Conservation (phyloP, 2,329 filamentous ascomycete genomes). For the Trichoderma pleuroti region DNA sequence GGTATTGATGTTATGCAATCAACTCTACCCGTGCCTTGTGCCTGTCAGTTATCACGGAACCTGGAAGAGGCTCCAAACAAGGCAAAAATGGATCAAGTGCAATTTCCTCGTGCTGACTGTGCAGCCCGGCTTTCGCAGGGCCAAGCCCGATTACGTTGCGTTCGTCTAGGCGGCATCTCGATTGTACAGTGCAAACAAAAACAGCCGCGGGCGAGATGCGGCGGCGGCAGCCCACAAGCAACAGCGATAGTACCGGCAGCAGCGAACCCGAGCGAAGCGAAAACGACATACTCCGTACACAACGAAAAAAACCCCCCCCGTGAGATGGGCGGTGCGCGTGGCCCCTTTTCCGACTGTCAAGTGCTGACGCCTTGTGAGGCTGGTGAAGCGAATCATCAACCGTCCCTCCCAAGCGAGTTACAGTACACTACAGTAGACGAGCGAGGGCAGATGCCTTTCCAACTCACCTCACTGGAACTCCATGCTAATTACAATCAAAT, state of each 20-base stretch:
- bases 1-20: background rate
- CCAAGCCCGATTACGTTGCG: background rate
- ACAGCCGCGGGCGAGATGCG: background rate
- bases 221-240: background rate
- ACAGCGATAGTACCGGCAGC: background rate
- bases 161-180: background rate
- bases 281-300: background rate
- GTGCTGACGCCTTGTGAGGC: slow-evolving; percentile 8
- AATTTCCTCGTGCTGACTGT: background rate
- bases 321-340: slow-evolving; percentile 12
- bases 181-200: background rate
- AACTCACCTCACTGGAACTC: background rate
- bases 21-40: background rate
- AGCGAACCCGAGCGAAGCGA: background rate
- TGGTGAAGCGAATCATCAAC: background rate
- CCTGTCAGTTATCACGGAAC: background rate
- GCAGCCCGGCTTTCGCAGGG: background rate
- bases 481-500: background rate
- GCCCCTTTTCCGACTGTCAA: background rate
- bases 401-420: background rate
- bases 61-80: background rate
- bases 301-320: background rate
- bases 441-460: background rate
- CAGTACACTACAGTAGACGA: background rate
- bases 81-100: background rate